Percentiles rank a stretch among this genome's conserved stretches.
These are phyloP conservation scores for Zea luxurians DNA, from an alignment of 176 grass and related monocot species.

Conservation along the genomic window DNA sequence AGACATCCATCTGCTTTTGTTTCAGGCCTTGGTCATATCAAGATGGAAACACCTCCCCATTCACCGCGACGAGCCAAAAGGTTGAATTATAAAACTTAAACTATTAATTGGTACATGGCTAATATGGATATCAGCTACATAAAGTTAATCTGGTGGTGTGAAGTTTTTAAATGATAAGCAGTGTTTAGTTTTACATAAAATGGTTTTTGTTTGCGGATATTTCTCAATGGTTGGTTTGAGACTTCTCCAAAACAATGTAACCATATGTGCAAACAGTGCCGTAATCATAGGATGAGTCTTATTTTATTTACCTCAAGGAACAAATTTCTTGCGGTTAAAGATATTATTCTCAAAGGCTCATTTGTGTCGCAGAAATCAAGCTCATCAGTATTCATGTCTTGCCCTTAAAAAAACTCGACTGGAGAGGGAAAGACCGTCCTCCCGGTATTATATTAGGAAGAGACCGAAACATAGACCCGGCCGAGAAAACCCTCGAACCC, in stretches of 20 bases:
- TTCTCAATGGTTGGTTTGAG: constrained; percentile 15
- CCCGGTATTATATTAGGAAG: too few relatives aligned
- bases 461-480: too few relatives aligned
- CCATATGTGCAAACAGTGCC: constrained; percentile 1
- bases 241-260: constrained; percentile 19
- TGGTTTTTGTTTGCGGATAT: constrained; percentile 15
- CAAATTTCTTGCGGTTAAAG: neutral
- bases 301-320: constrained; percentile 24
- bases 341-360: neutral
- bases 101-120: neutral
- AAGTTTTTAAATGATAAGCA: constrained; percentile 20
- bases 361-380: neutral
- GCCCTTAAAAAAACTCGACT: neutral
- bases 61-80: constrained; percentile 57
- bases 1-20: constrained; percentile 28
- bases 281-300: neutral
- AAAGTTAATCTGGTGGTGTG: neutral
- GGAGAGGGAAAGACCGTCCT: too few relatives aligned
- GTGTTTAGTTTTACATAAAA: constrained; percentile 25
- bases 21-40: constrained; percentile 69
- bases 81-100: constrained; percentile 33
- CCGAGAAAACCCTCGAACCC: too few relatives aligned
- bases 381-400: neutral
- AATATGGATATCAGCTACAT: constrained; percentile 22
- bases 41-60: constrained; percentile 71